These are phyloP conservation scores for Fraxinus baroniana DNA, from an alignment of 305 asterid genomes.

Conservation along the genomic window DNA sequence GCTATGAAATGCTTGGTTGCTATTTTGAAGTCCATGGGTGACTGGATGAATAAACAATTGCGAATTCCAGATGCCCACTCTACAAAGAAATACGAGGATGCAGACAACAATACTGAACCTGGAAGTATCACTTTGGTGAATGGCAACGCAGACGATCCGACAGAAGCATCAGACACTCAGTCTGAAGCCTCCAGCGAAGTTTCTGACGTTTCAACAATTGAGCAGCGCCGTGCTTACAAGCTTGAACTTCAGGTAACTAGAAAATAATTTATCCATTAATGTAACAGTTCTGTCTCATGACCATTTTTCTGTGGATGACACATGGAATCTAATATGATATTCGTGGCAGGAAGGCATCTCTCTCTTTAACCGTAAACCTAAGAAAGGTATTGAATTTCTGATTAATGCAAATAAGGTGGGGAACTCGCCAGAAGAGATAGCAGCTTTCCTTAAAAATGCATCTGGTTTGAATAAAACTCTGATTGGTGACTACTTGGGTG, in stretches of 20 bases:
- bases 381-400: constrained; percentile 94
- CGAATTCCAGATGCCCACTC: constrained; percentile 84
- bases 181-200: constrained; percentile 87
- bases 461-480: constrained; percentile 84
- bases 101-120: constrained; percentile 62
- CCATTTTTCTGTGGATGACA: constrained; percentile 20
- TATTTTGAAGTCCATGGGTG: constrained; percentile 91
- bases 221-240: constrained; percentile 98
- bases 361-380: constrained; percentile 95
- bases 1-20: constrained; percentile 93
- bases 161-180: constrained; percentile 76
- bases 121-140: constrained; percentile 55
- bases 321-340: constrained; percentile 29
- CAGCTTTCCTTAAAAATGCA: constrained; percentile 82
- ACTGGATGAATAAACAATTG: constrained; percentile 97
- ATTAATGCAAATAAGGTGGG: constrained; percentile 95
- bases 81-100: constrained; percentile 58
- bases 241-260: constrained; percentile 87
- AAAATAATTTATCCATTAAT: constrained; percentile 24
- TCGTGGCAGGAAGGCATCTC: constrained; percentile 98
- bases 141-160: constrained; percentile 72
- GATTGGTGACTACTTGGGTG: constrained; percentile 98
- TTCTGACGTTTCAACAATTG: constrained; percentile 86
- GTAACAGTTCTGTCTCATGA: constrained; percentile 16
- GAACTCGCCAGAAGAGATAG: constrained; percentile 83